A percentile compares a stretch with the other conserved stretches of the same genome.
These are phyloP conservation scores for Centaurea solstitialis DNA, from an alignment of 129 eudicot species.

Conservation along the genomic window DNA sequence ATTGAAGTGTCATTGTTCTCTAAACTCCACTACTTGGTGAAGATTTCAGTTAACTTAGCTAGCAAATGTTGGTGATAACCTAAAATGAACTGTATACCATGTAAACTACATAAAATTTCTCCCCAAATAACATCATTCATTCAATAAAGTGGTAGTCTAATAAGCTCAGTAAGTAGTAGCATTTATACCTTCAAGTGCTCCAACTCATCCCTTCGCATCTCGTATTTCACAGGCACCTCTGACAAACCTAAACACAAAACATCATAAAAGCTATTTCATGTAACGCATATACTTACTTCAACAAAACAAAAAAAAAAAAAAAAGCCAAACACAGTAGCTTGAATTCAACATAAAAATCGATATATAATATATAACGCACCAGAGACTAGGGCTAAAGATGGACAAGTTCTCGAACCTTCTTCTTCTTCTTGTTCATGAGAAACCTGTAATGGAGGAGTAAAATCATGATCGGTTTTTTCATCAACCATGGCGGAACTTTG, in stretches of 20 bases:
- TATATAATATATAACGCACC: not conserved
- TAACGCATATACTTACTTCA: not conserved
- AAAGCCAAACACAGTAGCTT: no score
- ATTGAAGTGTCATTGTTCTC: not conserved
- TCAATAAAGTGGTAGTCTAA: not conserved
- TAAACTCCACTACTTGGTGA: not conserved
- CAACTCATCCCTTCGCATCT: conserved; percentile 24
- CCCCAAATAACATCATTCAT: not conserved
- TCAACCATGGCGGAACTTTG: conserved; percentile 10
- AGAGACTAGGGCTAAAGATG: conserved; percentile 1
- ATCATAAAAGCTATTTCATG: not conserved
- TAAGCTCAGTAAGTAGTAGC: not conserved
- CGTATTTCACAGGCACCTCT: conserved; percentile 26
- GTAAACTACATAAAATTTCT: not conserved
- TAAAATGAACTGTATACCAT: not conserved
- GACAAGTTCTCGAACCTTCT: conserved; percentile 2
- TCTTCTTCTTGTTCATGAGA: conserved; percentile 3
- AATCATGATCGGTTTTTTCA: not conserved
- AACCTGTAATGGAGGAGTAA: conserved; percentile 8
- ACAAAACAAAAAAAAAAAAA: not conserved
- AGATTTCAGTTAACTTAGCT: not conserved
- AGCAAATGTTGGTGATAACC: not conserved
- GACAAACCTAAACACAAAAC: conserved; percentile 20
- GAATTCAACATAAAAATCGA: no score
- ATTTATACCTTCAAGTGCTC: conserved; percentile 25